A percentile compares a stretch with the other conserved stretches of the same genome.
Conservation (phyloP, 2,329 filamentous ascomycete species). For the Zymoseptoria ardabiliae region DNA sequence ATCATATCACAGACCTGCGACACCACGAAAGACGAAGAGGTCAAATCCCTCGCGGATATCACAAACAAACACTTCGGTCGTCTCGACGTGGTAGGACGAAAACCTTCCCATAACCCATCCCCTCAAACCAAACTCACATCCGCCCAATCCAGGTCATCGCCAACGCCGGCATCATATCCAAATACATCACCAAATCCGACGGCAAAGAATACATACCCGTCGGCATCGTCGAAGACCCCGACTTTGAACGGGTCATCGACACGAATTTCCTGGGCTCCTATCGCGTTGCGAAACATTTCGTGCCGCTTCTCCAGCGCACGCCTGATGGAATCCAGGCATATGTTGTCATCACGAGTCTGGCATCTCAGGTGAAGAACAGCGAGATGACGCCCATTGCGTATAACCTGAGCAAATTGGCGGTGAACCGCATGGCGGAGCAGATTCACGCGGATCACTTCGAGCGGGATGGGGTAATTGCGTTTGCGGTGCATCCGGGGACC, state of each 20-base stretch:
- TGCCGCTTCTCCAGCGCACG: slow-evolving; percentile 3
- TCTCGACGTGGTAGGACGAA: slow-evolving; percentile 3
- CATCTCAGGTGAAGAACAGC: slow-evolving; percentile 8
- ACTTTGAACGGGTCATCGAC: slow-evolving; percentile 8
- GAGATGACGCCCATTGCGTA: slow-evolving; percentile 10
- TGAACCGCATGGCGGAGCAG: slow-evolving; percentile 13
- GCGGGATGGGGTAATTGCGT: slow-evolving; percentile 6
- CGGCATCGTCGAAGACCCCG: slow-evolving; percentile 7
- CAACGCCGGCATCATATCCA: slow-evolving; percentile 13
- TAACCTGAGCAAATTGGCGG: slow-evolving; percentile 8
- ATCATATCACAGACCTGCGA: slow-evolving; percentile 5
- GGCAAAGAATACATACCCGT: slow-evolving; percentile 7
- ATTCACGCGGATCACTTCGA: slow-evolving; percentile 8
- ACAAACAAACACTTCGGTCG: slow-evolving; percentile 8
- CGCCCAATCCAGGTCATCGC: slow-evolving; percentile 2
- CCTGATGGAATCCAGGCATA: slow-evolving; percentile 4
- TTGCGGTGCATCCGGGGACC: slow-evolving; percentile 13
- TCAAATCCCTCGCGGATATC: slow-evolving; percentile 5
- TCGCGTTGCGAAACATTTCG: slow-evolving; percentile 5
- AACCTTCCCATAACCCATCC: too few relatives aligned
- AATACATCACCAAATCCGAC: slow-evolving; percentile 10
- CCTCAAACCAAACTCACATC: neutral
- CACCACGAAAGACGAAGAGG: slow-evolving; percentile 3
- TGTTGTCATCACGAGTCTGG: slow-evolving; percentile 11
- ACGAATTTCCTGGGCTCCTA: slow-evolving; percentile 9